These are phyloP conservation scores for Tripterygium wilfordii DNA, from an alignment of 177 flowering plant genomes.

Conservation along the genomic window DNA sequence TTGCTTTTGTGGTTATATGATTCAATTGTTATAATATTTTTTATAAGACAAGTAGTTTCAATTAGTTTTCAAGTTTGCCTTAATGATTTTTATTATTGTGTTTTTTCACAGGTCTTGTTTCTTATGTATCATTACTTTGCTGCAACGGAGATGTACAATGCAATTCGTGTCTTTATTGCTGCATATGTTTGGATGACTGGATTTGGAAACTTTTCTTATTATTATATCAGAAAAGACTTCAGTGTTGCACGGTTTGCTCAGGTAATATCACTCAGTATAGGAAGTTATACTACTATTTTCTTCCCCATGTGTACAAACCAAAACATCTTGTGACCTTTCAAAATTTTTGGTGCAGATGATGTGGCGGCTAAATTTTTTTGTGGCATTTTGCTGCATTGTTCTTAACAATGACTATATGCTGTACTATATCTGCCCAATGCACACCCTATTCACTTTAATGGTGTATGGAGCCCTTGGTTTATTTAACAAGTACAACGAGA, in stretches of 20 bases:
- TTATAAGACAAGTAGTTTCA: too few relatives aligned
- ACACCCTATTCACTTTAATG: conserved; percentile 93
- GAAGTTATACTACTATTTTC: background rate
- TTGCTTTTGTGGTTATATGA: too few relatives aligned
- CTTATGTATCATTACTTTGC: conserved; percentile 98
- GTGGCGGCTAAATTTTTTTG: conserved; percentile 98
- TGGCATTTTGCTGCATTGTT: conserved; percentile 81
- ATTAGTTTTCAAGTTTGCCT: background rate
- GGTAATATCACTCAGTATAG: conserved; percentile 31
- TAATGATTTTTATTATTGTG: background rate
- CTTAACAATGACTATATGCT: conserved; percentile 91
- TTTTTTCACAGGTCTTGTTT: conserved; percentile 68
- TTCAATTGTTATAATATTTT: too few relatives aligned
- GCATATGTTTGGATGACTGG: conserved; percentile 99
- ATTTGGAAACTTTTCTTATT: conserved; percentile 96
- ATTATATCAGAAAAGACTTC: conserved; percentile 91
- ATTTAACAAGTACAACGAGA: conserved; percentile 81
- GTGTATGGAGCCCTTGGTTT: conserved; percentile 95
- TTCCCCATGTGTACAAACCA: background rate
- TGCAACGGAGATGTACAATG: conserved; percentile 94
- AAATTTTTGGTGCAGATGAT: conserved; percentile 70
- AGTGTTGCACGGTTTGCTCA: conserved; percentile 89
- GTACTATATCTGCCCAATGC: conserved; percentile 98
- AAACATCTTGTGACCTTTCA: background rate
- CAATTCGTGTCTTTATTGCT: conserved; percentile 94